Evolutionary conservation across 495 filamentous ascomycete species (phyloP).

Genomic region (Podospora sp.): DNA sequence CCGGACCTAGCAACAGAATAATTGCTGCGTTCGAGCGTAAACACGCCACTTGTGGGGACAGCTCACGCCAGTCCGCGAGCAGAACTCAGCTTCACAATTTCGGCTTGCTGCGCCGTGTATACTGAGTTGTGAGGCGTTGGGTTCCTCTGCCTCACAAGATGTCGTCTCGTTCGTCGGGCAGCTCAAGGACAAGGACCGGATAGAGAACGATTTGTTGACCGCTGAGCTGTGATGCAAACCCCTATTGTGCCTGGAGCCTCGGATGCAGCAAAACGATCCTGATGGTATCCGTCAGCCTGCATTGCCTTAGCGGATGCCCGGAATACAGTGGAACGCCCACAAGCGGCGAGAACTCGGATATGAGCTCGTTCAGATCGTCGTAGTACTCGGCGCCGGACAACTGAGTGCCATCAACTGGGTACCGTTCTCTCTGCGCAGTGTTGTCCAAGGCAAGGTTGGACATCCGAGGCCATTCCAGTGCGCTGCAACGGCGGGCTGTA

Average conservation of each 20-base stretch:
- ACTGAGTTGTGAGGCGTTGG: constrained; percentile 17
- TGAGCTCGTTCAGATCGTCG: not conserved
- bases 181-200: not conserved
- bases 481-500: constrained; percentile 12
- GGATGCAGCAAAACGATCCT: constrained; percentile 14
- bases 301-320: not conserved
- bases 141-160: not conserved
- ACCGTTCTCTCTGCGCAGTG: not conserved
- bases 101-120: constrained; percentile 4
- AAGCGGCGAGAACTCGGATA: constrained; percentile 4
- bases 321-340: not conserved
- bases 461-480: not conserved
- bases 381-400: not conserved
- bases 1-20: not conserved
- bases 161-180: not conserved
- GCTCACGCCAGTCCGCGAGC: not conserved
- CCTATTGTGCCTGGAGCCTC: constrained; percentile 10
- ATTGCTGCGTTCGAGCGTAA: not conserved
- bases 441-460: not conserved
- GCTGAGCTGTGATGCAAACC: constrained; percentile 13
- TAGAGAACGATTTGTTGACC: constrained; percentile 10
- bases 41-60: constrained; percentile 13
- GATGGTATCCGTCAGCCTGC: constrained; percentile 15
- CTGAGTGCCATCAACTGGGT: constrained; percentile 1
- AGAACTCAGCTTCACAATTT: not conserved